Evolutionary conservation across 345 rosid genomes (phyloP).

Genomic region (Dipteronia dyeriana): DNA sequence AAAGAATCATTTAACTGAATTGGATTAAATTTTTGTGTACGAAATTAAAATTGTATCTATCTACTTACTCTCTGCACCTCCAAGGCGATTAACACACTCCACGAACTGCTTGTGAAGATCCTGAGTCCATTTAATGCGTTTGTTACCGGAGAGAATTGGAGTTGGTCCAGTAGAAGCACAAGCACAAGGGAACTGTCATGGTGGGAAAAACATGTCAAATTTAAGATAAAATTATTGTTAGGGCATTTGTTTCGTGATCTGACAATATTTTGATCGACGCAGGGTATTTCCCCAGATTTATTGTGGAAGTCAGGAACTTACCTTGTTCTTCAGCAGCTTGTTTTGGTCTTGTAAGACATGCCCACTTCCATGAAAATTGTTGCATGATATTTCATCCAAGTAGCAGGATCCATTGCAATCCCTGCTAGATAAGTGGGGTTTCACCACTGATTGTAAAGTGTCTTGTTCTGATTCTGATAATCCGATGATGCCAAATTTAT

Average conservation of each 20-base stretch:
- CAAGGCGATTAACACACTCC: constrained; percentile 21
- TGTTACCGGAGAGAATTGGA: not conserved
- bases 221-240: not conserved
- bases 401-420: not conserved
- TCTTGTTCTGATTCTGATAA: not conserved
- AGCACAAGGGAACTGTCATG: not conserved
- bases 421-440: not conserved
- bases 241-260: not conserved
- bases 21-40: not conserved
- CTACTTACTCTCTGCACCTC: constrained; percentile 24
- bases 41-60: not conserved
- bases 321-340: not conserved
- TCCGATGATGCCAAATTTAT: no score
- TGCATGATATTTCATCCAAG: not conserved
- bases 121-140: constrained; percentile 16
- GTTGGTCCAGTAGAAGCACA: not conserved
- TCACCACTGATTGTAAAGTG: not conserved
- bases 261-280: no score
- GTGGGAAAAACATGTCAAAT: not conserved
- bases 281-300: not conserved
- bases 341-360: not conserved
- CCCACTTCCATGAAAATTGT: not conserved
- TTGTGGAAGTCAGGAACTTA: not conserved
- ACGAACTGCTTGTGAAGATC: constrained; percentile 17
- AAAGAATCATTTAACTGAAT: not conserved